Evolutionary conservation across 805 yeast species (phyloP), one percentile per base, ranked within the genome.

Genomic region (Saturnispora hagleri): DNA sequence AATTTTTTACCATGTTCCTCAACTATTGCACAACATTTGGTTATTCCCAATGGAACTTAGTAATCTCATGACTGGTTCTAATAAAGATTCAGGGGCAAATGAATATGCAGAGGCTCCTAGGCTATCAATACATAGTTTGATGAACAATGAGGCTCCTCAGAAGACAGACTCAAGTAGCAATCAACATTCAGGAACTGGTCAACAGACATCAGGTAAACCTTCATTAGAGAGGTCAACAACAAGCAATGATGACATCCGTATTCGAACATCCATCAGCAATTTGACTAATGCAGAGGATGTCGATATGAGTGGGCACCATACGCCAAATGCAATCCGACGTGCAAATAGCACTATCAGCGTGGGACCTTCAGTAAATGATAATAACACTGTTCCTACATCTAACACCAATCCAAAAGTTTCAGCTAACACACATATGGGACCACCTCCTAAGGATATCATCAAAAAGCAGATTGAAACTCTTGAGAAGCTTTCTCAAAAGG

Each of bases 211-310:
- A 10, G 28, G 35, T 18, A 38, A 38, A 38, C 42, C 42, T 35
- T 17, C 44, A 9, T 33, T 43, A 8, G 54, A 43, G 8, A 46
- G 36, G n/a, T 10, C 43, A 38, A 15, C 36, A 4, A 41, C 27
- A 12, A 38, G 27, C 4, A 13, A 43, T 3, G 12, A 34, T 17
- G 31, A 35, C 10, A 53, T 51, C 7, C 56, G 58, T 36, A 56
- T 57, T 34, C 60, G 65, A 42, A 65, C 54, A 50, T 64, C 68
- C 49, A 67, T 68, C 42, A 58, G 57, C n/a, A 60, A 60, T 50
- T 52, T 76, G 46, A 74, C 80, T 7, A 74, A 76, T 54, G 76
- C 71, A 47, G 69, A 65, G 12, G 79, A 73, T 55, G 69, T 72
- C 20, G 80, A 73, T 47, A 60, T 71, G 26, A 65, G 66, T 26